phyloP scores from a whole-genome alignment of 164 flowering plant species.

The Litsea cubeba region DNA sequence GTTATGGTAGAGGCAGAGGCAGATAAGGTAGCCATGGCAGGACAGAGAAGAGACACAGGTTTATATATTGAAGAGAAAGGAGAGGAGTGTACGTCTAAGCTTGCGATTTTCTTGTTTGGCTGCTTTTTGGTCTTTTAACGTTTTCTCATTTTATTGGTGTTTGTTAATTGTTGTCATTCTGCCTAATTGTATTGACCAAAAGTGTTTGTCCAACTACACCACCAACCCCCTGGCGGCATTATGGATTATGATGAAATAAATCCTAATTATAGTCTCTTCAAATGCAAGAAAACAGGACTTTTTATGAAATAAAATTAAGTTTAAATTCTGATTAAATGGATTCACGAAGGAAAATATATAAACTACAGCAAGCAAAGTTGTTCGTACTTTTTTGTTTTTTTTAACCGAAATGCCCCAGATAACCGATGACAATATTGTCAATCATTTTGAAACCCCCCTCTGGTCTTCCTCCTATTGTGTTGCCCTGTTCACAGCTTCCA shows the following conservation, averaged over 20 bases:
- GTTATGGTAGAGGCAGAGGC: neutral
- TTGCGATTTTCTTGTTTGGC: neutral
- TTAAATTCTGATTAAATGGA: no score
- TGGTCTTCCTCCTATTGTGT: no score
- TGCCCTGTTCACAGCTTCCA: no score
- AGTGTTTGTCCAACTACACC: constrained; percentile 12
- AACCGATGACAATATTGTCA: no score
- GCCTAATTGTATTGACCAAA: neutral
- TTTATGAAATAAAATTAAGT: no score
- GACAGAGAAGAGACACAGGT: neutral
- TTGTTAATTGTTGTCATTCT: neutral
- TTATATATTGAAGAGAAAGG: neutral
- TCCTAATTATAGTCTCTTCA: neutral
- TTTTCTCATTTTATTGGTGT: neutral
- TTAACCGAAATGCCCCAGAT: no score
- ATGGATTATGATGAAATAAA: neutral
- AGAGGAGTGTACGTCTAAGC: neutral
- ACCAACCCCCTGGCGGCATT: neutral
- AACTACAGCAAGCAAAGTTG: no score
- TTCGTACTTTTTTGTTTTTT: no score
- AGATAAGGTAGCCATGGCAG: constrained; percentile 2
- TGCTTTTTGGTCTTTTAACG: neutral
- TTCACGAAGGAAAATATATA: no score
- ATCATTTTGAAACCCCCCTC: no score
- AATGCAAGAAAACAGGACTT: no score